Percentiles rank a stretch among this genome's conserved stretches.
These are phyloP conservation scores for Hericium alpestre DNA, from an alignment of 768 basidiomycete genomes.

Conservation along the genomic window DNA sequence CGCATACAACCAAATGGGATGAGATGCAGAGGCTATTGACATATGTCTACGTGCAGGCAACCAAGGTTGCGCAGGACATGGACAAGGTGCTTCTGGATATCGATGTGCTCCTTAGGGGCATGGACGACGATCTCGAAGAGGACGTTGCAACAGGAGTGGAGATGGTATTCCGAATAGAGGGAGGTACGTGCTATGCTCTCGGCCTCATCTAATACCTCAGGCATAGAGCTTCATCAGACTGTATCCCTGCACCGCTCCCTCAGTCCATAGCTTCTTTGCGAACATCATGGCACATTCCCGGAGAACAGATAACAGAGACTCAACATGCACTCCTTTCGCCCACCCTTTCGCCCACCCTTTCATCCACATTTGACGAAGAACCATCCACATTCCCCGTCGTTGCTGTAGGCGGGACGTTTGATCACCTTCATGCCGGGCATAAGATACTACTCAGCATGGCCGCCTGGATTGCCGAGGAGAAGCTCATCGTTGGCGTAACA, in stretches of 20 bases:
- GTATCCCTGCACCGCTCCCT: constrained; percentile 14
- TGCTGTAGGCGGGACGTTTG: constrained; percentile 93
- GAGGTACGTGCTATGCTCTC: constrained; percentile 12
- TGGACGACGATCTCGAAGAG: constrained; percentile 31
- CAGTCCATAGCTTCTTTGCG: constrained; percentile 9
- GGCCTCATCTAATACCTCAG: not conserved
- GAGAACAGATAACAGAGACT: constrained; percentile 1
- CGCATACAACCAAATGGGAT: constrained; percentile 47
- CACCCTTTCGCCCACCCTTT: constrained; percentile 2
- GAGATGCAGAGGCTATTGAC: constrained; percentile 69
- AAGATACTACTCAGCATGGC: constrained; percentile 93
- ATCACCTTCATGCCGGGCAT: constrained; percentile 95
- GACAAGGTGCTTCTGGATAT: constrained; percentile 67
- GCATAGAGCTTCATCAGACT: constrained; percentile 1
- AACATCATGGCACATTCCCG: constrained; percentile 9
- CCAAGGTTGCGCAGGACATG: constrained; percentile 55
- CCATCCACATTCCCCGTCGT: constrained; percentile 47
- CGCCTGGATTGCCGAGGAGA: constrained; percentile 66
- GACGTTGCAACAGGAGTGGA: constrained; percentile 28
- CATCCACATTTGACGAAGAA: constrained; percentile 4
- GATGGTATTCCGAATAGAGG: constrained; percentile 15
- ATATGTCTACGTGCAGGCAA: constrained; percentile 79
- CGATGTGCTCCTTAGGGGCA: constrained; percentile 63
- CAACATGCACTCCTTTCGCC: not conserved
- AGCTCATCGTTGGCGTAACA: constrained; percentile 85